Evolutionary conservation across 2,329 filamentous ascomycete genomes (phyloP), one percentile per base, ranked within the genome.

Genomic region (Apiospora saccharicola): DNA sequence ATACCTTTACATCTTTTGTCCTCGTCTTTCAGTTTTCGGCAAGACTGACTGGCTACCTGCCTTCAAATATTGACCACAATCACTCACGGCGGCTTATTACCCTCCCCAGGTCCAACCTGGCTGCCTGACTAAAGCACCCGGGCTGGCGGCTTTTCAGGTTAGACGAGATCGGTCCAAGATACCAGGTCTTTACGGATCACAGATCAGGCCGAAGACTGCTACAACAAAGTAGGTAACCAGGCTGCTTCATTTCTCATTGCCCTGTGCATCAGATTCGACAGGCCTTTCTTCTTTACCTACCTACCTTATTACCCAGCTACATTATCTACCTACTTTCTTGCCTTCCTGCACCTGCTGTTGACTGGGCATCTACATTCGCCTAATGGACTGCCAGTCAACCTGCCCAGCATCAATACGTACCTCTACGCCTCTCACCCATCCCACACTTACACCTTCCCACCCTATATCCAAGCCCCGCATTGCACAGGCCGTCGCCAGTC

Each of bases 391-490:
- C 10, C 57, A 34, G 57, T 24, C 57, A 64, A 64, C 19, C 57
- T 64, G 30, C 57, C 41, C 57, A 64, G 4, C 30, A 41, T 22
- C 57, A 64, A 41, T 64, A 64, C 57, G 57, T 41, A 41, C 57
- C 57, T 41, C 57, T 34, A 64, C 57, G 57, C 34, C 19, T 64
- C 57, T 41, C 34, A 64, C 57, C 34, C 57, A 64, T 64, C 34
- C 57, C 34, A 41, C 34, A 68, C 67, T 44, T 44, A 68, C 43
- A 68, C 41, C 67, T 68, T 68, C 14, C 41, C 43, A 46, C 67
- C 67, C 26, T 64, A 68, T 30, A 68, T 30, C 26, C 26, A 30
- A 30, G 67, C 67, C 67, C 67, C 67, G 67, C 67, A 68, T 68
- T 68, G 57, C 57, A 64, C 19, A n/a, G 57, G 57, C 57, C 34